Conservation (phyloP, 2,329 filamentous ascomycete genomes). For the Cladosporium halotolerans region DNA sequence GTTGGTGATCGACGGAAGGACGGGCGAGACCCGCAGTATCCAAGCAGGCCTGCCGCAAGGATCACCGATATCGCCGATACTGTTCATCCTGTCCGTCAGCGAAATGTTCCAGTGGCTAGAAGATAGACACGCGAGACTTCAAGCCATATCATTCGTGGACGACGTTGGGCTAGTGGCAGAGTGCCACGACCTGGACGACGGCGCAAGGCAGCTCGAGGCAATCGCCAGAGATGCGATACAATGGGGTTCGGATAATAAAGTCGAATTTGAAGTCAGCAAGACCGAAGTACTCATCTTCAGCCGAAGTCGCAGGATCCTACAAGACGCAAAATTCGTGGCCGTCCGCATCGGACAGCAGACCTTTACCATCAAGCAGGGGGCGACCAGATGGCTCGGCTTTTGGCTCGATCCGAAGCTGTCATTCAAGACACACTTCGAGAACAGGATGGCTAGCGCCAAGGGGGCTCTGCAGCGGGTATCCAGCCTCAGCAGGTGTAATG, state of each 20-base stretch:
- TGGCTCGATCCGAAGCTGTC: neutral
- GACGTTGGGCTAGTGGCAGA: neutral
- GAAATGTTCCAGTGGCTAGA: neutral
- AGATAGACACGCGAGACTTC: neutral
- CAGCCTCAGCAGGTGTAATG: too few species aligned
- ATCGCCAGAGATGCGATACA: neutral
- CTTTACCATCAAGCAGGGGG: neutral
- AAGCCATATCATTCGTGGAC: neutral
- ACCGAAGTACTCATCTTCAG: neutral
- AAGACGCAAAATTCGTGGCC: neutral
- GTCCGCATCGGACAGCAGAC: neutral
- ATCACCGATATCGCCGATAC: neutral
- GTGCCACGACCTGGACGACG: neutral
- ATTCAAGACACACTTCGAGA: neutral
- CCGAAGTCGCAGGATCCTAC: neutral
- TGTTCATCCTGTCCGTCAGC: neutral
- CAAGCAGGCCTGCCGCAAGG: neutral
- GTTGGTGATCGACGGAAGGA: neutral
- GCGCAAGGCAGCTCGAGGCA: neutral
- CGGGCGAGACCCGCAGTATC: neutral
- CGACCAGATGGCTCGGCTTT: neutral
- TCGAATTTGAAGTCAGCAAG: neutral
- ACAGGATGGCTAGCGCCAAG: neutral
- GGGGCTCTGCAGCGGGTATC: too few species aligned
- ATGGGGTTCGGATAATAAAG: neutral